Percentiles rank a stretch among this genome's conserved stretches.
Evolutionary conservation across 305 asterid species (phyloP).

Genomic region (Fraxinus sp.): DNA sequence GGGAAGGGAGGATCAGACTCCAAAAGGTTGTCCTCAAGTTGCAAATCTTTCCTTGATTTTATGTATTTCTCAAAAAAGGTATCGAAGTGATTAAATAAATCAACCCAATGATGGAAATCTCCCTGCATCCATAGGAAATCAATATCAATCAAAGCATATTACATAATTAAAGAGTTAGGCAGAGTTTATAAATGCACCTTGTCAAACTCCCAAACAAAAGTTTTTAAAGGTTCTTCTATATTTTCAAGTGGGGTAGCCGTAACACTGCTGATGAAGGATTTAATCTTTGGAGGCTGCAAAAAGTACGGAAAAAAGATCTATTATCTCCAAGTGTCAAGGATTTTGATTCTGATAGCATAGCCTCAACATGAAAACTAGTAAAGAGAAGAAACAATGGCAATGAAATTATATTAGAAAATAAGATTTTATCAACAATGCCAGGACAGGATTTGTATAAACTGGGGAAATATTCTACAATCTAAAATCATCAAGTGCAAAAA

Average conservation of each 20-base stretch:
- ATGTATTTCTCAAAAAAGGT: slow-evolving; percentile 83
- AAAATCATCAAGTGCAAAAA: background rate
- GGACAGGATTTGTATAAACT: background rate
- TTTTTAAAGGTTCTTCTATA: slow-evolving; percentile 74
- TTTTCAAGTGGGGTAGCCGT: slow-evolving; percentile 72
- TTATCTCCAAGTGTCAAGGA: slow-evolving; percentile 16
- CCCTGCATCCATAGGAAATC: slow-evolving; percentile 66
- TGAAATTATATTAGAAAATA: background rate
- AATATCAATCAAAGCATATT: slow-evolving; percentile 25
- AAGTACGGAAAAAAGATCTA: slow-evolving; percentile 20
- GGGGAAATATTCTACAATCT: background rate
- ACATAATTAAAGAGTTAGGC: slow-evolving; percentile 10
- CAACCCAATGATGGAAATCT: slow-evolving; percentile 99
- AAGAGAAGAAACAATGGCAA: background rate
- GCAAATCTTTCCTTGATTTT: slow-evolving; percentile 96
- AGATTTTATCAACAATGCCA: background rate
- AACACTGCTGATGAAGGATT: slow-evolving; percentile 73
- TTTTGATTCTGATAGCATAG: background rate
- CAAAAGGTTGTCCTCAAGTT: slow-evolving; percentile 70
- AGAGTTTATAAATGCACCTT: slow-evolving; percentile 55
- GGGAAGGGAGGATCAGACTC: slow-evolving; percentile 81
- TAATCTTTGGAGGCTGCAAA: slow-evolving; percentile 85
- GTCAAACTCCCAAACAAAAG: slow-evolving; percentile 94
- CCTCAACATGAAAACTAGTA: background rate
- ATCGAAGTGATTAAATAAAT: slow-evolving; percentile 92